Percentiles rank a stretch among this genome's conserved stretches.
Evolutionary conservation across 805 yeast species (phyloP).

Genomic region (Metschnikowia anglica): DNA sequence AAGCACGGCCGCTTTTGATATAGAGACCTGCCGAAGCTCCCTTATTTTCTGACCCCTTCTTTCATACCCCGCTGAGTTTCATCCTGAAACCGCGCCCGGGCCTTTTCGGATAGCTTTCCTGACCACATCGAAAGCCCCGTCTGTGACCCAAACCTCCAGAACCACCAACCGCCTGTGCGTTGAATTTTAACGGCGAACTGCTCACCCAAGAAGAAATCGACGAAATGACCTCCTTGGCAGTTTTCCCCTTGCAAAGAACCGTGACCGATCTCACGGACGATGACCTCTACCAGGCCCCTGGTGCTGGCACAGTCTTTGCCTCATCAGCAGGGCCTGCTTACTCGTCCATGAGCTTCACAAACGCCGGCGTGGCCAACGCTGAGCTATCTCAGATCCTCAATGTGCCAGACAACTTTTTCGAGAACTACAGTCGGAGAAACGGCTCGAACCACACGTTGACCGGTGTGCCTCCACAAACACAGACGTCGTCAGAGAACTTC

Average conservation of each 20-base stretch:
- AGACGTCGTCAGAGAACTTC: conserved; percentile 6
- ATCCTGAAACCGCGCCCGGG: conserved; percentile 4
- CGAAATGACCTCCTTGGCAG: conserved; percentile 49
- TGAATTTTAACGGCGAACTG: conserved; percentile 1
- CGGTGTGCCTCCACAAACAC: conserved; percentile 20
- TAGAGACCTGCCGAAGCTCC: no score
- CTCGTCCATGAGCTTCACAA: conserved; percentile 14
- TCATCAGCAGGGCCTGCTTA: conserved; percentile 10
- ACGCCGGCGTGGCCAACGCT: conserved; percentile 18
- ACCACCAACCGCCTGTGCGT: conserved; percentile 3
- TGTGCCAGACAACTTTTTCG: conserved; percentile 33
- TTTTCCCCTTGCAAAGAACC: conserved; percentile 53
- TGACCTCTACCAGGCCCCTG: conserved; percentile 45
- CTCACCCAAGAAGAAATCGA: conserved; percentile 10
- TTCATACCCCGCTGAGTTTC: no score
- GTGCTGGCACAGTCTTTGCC: conserved; percentile 6
- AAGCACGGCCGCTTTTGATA: no score
- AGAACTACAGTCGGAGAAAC: conserved; percentile 23
- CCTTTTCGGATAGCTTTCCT: not conserved
- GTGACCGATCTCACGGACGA: conserved; percentile 61
- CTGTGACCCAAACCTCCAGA: not conserved
- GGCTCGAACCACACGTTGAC: conserved; percentile 16
- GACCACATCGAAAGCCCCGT: not conserved
- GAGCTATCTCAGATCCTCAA: conserved; percentile 30
- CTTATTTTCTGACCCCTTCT: no score